A percentile compares a stretch with the other conserved stretches of the same genome.
Evolutionary conservation across 164 flowering plant species (phyloP).

Genomic region (Magnolia changhungtana): DNA sequence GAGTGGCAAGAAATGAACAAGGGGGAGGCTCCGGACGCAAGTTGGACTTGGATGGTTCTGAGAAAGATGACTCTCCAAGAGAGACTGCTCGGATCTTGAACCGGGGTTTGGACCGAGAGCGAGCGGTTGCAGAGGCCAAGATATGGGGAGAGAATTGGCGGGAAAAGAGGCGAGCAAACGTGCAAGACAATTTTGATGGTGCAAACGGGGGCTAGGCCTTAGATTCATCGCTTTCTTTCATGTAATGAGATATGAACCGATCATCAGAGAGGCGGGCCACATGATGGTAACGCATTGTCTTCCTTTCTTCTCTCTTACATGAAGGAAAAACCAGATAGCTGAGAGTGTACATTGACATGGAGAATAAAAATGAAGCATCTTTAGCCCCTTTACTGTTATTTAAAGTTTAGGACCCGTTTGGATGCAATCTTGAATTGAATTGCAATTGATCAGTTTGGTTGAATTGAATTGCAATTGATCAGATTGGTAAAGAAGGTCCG

Average conservation of each 20-base stretch:
- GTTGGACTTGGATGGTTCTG: constrained; percentile 69
- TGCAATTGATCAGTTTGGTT: neutral
- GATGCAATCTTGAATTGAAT: neutral
- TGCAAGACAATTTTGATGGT: constrained; percentile 57
- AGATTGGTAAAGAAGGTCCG: no score
- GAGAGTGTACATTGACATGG: neutral
- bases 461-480: neutral
- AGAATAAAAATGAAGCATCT: neutral
- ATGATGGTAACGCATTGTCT: neutral
- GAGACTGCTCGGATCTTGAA: constrained; percentile 62
- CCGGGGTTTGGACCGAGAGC: constrained; percentile 60
- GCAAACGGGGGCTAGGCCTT: constrained; percentile 14
- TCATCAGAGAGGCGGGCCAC: constrained; percentile 13
- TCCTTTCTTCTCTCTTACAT: neutral
- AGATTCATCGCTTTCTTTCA: neutral
- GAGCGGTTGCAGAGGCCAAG: constrained; percentile 96
- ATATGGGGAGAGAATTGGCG: constrained; percentile 96
- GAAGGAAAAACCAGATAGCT: neutral
- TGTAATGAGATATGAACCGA: neutral
- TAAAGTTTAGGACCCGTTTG: neutral
- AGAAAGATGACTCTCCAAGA: constrained; percentile 70
- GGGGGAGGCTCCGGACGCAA: constrained; percentile 60
- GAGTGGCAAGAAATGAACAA: constrained; percentile 43
- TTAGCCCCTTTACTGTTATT: neutral
- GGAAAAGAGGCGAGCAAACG: constrained; percentile 67